Base-by-base conservation (phyloP, 495 filamentous ascomycete species). In the Parathielavia hyrcaniae region DNA sequence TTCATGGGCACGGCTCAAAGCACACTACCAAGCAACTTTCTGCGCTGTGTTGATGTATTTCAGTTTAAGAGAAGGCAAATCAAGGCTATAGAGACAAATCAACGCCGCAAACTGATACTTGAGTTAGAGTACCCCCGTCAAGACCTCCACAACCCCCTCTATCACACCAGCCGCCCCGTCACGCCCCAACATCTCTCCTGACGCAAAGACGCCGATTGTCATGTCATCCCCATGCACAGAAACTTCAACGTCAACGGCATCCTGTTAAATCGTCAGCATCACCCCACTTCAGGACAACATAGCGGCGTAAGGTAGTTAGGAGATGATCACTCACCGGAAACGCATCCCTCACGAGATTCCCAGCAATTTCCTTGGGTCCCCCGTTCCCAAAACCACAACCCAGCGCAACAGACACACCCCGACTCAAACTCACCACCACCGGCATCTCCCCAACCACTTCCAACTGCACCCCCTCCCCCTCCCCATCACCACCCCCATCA, bases 131-230 rank as follows among this genome's bases (percentile, higher is more conserved):
- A 38, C 30, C 4, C 40, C 20, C 16, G 9, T 32, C 36, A 66
- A 36, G 0, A 44, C 7, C 38, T 41, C 30, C 6, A 49, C 46
- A 51, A 67, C 17, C 5, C 20, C 47, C 2, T 56, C 34, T 10
- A 65, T 38, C 9, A 67, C 35, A n/a, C 52, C 3, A 2, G 6
- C 14, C 2, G 57, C 51, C 0, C 54, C 56, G 4, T 41, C 16
- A 0, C 47, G 44, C 1, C 64, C 61, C 17, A 71, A 36, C 44
- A 26, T 61, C 4, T 16, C 0, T 5, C n/a, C 16, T 0, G 65
- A 48, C 1, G 69, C 71, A 61, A 86, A 86, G 7, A 83, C 66
- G 6, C 83, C 83, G 46, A 86, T 69, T 50, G 80, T 77, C 64
- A 84, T 66, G 0, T 49, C 52, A 5, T 75, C 75, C 19, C 67